phyloP scores from a whole-genome alignment of 225 moss, liverwort and hornwort genomes.

The Thuidium tamariscinum region DNA sequence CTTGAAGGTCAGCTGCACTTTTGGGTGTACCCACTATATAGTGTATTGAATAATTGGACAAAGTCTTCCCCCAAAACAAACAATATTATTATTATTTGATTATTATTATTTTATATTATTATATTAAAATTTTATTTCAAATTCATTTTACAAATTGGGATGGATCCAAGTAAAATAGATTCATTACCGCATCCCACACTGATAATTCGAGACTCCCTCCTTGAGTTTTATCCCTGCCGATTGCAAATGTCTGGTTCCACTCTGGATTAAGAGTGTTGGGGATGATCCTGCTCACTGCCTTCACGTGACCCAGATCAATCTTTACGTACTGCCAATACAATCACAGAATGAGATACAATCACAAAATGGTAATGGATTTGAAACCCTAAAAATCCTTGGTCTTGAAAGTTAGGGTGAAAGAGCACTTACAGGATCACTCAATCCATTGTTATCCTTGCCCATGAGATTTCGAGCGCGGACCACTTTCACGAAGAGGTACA shows the following conservation, averaged over 20 bases:
- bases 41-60: not conserved
- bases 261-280: constrained; percentile 42
- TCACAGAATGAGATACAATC: not conserved
- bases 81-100: not conserved
- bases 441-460: constrained; percentile 55
- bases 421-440: constrained; percentile 61
- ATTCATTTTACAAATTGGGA: not conserved
- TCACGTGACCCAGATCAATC: constrained; percentile 30
- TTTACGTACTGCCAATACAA: constrained; percentile 40
- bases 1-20: no score
- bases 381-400: not conserved
- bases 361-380: not conserved
- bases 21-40: no score
- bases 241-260: constrained; percentile 63
- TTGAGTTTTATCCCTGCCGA: constrained; percentile 51
- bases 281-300: constrained; percentile 35
- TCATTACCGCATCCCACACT: constrained; percentile 56
- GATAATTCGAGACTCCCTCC: constrained; percentile 36
- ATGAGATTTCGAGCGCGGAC: constrained; percentile 59
- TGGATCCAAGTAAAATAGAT: not conserved
- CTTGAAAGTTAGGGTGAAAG: not conserved
- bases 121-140: no score
- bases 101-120: no score
- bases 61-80: not conserved
- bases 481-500: constrained; percentile 57